Conservation (phyloP, 164 flowering plant species). For the Litsea cubeba region DNA sequence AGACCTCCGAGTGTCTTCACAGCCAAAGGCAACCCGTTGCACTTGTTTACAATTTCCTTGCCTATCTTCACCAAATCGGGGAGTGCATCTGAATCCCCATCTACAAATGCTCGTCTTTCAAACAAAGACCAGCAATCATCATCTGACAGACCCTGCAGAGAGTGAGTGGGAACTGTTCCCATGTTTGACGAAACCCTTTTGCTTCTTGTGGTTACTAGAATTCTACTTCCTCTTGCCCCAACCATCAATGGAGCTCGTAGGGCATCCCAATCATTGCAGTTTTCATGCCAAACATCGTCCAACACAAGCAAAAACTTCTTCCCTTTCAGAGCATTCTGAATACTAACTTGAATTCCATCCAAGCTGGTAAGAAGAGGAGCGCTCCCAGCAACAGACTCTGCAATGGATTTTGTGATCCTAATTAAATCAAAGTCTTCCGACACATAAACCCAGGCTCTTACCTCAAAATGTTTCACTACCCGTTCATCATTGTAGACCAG, state of each 20-base stretch:
- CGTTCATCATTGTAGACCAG: background rate
- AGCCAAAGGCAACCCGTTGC: constrained; percentile 16
- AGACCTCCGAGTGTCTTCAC: constrained; percentile 13
- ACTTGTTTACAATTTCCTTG: constrained; percentile 12
- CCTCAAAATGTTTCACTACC: background rate
- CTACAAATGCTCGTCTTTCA: constrained; percentile 1
- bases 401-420: constrained; percentile 4
- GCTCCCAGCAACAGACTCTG: background rate
- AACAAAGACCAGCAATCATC: constrained; percentile 13
- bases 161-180: constrained; percentile 2
- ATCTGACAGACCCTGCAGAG: constrained; percentile 6
- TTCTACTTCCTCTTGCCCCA: constrained; percentile 3
- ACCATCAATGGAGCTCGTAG: background rate
- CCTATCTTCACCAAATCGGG: constrained; percentile 7
- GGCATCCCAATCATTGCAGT: background rate
- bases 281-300: constrained; percentile 17
- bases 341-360: background rate
- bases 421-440: background rate
- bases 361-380: background rate
- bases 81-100: background rate
- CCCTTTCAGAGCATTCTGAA: background rate
- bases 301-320: constrained; percentile 12
- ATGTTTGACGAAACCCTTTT: constrained; percentile 5
- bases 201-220: constrained; percentile 15
- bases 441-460: background rate